Percentiles rank a stretch among this genome's conserved stretches.
These are phyloP conservation scores for Smittium culicis DNA, from an alignment of 371 early-diverging fungal genomes.

Conservation along the genomic window DNA sequence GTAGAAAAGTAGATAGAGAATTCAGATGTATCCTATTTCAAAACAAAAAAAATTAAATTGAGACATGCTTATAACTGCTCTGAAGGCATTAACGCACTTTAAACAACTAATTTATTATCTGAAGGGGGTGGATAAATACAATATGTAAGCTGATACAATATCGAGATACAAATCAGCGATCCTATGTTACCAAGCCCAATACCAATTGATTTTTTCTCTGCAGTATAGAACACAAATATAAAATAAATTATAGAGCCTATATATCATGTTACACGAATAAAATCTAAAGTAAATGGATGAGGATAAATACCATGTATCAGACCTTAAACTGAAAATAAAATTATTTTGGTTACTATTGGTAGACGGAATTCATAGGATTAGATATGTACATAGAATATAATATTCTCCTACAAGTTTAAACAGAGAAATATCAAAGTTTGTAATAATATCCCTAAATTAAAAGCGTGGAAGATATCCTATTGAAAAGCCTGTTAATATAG, in stretches of 20 bases:
- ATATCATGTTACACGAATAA: neutral
- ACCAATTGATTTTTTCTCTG: neutral
- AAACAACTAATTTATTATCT: neutral
- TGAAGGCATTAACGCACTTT: neutral
- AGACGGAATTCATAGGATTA: neutral
- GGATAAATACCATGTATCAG: neutral
- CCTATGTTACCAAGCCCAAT: neutral
- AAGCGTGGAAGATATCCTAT: neutral
- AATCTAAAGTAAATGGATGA: neutral
- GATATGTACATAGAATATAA: neutral
- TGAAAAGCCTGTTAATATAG: neutral
- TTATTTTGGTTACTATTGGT: neutral
- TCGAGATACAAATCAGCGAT: neutral
- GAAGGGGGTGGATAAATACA: neutral
- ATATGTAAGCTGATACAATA: neutral
- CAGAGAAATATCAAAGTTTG: neutral
- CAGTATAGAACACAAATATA: neutral
- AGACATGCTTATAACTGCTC: neutral
- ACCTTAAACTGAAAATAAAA: neutral
- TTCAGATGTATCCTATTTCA: neutral
- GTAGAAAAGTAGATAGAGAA: neutral
- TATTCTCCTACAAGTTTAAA: neutral
- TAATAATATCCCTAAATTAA: neutral
- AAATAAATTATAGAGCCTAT: neutral
- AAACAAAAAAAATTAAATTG: neutral